Evolutionary conservation across 2,329 filamentous ascomycete genomes (phyloP).

Genomic region (Diplodia scrobiculata): DNA sequence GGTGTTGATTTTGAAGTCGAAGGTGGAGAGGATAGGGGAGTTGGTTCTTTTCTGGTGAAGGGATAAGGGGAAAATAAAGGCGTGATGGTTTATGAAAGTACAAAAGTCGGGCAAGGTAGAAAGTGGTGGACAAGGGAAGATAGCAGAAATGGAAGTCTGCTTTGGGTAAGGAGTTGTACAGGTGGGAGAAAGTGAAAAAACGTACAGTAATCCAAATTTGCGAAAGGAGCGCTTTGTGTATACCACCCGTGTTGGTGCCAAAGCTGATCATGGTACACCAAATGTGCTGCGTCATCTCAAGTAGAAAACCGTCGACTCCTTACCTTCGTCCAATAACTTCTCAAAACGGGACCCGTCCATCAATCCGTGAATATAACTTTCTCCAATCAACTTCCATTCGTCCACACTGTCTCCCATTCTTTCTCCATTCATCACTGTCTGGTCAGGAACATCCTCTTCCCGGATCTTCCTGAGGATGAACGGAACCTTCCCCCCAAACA

Average conservation of each 20-base stretch:
- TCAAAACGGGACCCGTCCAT: background rate
- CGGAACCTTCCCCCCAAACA: background rate
- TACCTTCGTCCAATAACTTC: background rate
- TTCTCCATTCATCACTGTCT: background rate
- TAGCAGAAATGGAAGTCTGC: no score
- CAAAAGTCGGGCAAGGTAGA: no score
- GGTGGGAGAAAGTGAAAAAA: no score
- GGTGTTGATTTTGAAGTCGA: constrained; percentile 8
- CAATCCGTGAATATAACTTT: background rate
- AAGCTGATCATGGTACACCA: background rate
- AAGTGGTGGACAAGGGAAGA: no score
- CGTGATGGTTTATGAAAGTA: background rate
- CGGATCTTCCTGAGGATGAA: background rate
- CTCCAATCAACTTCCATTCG: background rate
- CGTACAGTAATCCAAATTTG: no score
- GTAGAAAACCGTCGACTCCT: background rate
- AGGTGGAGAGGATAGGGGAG: background rate
- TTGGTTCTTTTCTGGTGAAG: background rate
- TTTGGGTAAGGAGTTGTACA: no score
- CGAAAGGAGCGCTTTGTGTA: no score
- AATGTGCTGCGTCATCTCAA: background rate
- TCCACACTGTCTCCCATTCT: background rate
- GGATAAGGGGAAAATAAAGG: background rate
- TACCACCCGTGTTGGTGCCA: no score
- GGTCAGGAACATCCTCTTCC: background rate